Conservation (phyloP, 73 alveolate genomes). For the Paraurostyla sp. region DNA sequence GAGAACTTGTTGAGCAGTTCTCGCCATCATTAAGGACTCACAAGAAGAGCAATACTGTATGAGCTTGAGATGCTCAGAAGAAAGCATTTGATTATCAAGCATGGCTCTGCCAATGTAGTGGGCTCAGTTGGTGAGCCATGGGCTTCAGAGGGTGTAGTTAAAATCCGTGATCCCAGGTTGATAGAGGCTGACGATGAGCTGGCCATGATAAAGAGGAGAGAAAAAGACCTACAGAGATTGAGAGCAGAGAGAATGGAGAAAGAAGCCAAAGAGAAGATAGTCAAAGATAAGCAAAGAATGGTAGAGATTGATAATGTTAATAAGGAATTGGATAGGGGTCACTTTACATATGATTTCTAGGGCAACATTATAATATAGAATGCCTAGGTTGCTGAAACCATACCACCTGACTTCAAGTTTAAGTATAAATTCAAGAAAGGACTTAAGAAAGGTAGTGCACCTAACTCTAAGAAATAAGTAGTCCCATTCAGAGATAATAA, state of each 20-base stretch:
- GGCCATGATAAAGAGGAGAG: constrained; percentile 24
- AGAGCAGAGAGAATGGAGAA: background rate
- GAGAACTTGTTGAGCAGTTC: background rate
- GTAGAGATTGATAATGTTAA: constrained; percentile 16
- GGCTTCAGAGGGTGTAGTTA: constrained; percentile 44
- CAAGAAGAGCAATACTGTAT: background rate
- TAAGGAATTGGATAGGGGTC: constrained; percentile 24
- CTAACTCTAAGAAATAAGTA: background rate
- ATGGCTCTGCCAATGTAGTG: constrained; percentile 44
- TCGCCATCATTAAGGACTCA: background rate
- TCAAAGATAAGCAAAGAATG: constrained; percentile 8
- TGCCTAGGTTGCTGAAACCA: background rate
- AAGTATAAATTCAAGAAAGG: constrained; percentile 40
- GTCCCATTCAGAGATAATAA: constrained; percentile 1
- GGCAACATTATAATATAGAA: constrained; percentile 25
- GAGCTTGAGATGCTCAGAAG: background rate
- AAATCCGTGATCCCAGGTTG: background rate
- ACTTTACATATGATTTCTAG: constrained; percentile 20
- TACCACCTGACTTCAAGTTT: constrained; percentile 31
- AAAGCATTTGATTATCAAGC: background rate
- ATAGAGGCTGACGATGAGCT: constrained; percentile 53
- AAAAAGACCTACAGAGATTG: constrained; percentile 2
- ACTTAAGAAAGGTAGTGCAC: background rate
- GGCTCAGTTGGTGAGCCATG: constrained; percentile 52
- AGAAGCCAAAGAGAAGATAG: background rate